Evolutionary conservation across 148 eudicot species (phyloP).

Genomic region (Spergularia bocconei): DNA sequence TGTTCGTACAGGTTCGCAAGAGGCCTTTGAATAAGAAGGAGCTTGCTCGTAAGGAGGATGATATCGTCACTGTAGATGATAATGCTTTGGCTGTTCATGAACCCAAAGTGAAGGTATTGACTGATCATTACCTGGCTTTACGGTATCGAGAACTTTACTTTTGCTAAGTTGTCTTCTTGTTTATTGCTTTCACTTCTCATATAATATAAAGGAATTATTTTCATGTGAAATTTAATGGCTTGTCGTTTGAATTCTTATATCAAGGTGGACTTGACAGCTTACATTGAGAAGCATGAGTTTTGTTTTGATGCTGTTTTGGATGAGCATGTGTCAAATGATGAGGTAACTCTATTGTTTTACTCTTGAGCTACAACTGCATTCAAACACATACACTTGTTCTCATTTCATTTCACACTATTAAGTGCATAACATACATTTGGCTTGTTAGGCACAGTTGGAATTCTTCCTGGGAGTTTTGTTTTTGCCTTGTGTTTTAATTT

Average conservation of each 20-base stretch:
- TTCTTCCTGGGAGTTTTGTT: not conserved
- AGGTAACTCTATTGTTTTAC: constrained; percentile 40
- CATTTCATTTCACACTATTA: not conserved
- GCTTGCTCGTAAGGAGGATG: constrained; percentile 88
- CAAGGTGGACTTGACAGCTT: constrained; percentile 97
- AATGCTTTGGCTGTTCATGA: constrained; percentile 87
- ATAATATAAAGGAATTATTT: not conserved
- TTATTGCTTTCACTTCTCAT: not conserved
- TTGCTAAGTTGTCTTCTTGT: not conserved
- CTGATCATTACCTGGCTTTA: not conserved
- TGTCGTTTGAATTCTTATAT: constrained; percentile 13
- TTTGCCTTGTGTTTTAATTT: not conserved
- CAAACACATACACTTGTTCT: not conserved
- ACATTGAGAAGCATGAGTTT: constrained; percentile 96
- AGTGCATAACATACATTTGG: not conserved
- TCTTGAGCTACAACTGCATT: not conserved
- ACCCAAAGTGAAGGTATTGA: constrained; percentile 83
- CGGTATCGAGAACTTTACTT: not conserved
- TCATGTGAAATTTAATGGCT: constrained; percentile 4
- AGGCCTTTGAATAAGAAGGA: constrained; percentile 95
- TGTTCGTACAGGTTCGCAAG: constrained; percentile 71
- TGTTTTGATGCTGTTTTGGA: constrained; percentile 97
- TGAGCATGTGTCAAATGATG: constrained; percentile 84
- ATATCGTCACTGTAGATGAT: constrained; percentile 68
- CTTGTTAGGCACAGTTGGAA: not conserved